Base-by-base conservation (phyloP, 768 basidiomycete genomes). In the Tephrocybe sp. region DNA sequence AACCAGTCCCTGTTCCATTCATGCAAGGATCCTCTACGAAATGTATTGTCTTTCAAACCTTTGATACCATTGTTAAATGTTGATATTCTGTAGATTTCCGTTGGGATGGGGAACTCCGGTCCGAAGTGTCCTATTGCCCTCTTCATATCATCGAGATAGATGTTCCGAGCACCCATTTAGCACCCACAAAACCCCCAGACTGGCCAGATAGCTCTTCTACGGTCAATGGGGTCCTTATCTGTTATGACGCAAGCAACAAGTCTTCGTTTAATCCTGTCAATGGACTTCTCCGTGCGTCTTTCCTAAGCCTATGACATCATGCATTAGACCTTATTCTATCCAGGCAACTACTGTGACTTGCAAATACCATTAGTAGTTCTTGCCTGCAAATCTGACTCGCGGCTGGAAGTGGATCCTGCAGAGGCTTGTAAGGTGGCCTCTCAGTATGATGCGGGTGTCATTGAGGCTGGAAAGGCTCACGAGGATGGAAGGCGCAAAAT, bases 311-410 rank as follows among this genome's bases (percentile, higher is more conserved):
- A 33, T 30, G 33, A 11, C 17, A 12, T 22, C 7, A 19, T 19
- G 33, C 17, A 43, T 55, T 34, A 23, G 19, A 30, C 54, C 60
- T 41, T 53, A 55, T 26, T 26, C 26, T 26, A 26, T 26, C 39
- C 59, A 92, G 90, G 76, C 59, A 69, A 77, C 52, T 85, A 82
- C 66, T 72, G 69, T 59, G 71, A 75, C 45, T 68, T 82, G 62
- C 78, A 78, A 51, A 69, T 87, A 33, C 80, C 88, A 8, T 70
- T 80, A 20, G 76, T 96, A 39, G 87, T 92, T 11, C 73, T 98
- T 12, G 92, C 90, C 4, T 92, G 93, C 72, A 98, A 97, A 66
- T 84, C 85, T 5, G 90, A 96, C 62, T 70, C 87, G 16, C 73
- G 74, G 16, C 72, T 71, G 34, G 71, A 71, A 35, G 73, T 91